phyloP scores from a whole-genome alignment of 83 land plant species.

The Thuja plicata region DNA sequence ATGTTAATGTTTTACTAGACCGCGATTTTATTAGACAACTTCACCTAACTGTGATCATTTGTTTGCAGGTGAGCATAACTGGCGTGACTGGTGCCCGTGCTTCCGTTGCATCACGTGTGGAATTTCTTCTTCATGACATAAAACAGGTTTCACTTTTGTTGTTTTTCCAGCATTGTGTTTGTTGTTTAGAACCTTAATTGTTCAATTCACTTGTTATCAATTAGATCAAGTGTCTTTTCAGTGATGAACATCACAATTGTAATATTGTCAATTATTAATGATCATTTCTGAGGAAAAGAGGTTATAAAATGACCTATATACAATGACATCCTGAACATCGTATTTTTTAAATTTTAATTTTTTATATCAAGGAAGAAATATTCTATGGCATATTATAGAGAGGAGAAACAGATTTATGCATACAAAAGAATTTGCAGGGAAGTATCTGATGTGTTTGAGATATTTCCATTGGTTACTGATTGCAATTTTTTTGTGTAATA shows the following conservation, averaged over 20 bases:
- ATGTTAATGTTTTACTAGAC: not conserved
- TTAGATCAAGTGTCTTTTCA: not conserved
- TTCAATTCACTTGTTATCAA: not conserved
- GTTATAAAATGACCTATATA: no score
- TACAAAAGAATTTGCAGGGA: no score
- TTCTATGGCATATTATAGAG: no score
- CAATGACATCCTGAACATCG: no score
- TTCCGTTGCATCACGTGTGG: constrained; percentile 53
- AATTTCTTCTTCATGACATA: constrained; percentile 65
- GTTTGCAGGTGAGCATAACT: constrained; percentile 81
- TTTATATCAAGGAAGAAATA: no score
- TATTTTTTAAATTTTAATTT: no score
- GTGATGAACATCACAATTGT: not conserved
- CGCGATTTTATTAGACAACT: not conserved
- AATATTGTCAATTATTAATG: no score
- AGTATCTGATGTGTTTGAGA: no score
- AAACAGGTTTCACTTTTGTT: constrained; percentile 60
- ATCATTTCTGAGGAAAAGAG: no score
- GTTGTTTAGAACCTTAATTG: constrained; percentile 7
- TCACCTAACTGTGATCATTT: not conserved
- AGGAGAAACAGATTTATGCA: no score
- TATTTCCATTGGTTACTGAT: no score
- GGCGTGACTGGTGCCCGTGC: constrained; percentile 96
- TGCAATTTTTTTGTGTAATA: no score
- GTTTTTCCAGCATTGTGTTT: not conserved